Evolutionary conservation across 2,329 filamentous ascomycete genomes (phyloP), one percentile per base, ranked within the genome.

Genomic region (Calonectria honghensis): DNA sequence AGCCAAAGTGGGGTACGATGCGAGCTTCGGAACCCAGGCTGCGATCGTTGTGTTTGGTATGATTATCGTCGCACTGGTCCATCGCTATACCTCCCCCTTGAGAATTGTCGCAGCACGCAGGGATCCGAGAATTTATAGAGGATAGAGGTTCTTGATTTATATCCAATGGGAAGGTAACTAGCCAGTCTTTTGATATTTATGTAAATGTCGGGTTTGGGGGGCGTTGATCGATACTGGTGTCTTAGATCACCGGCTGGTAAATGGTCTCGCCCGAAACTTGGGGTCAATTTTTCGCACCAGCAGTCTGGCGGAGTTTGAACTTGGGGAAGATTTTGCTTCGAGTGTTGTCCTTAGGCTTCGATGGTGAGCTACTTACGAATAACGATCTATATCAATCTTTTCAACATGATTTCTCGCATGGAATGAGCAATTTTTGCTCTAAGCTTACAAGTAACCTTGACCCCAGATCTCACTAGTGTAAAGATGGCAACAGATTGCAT

Each of bases 21-120:
- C 65, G 4, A 51, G 50, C 18, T 54, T 57, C 13, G 65, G 51
- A 1, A 87, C 84, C 1, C 86, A 87, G 79, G 82, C 83, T 39
- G 84, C 35, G 1, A 72, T 79, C 69, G 75, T 75, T 9, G 77
- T 52, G 13, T 64, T 73, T 65, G 74, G 73, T 27, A 86, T 0
- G 84, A 87, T 37, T 31, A 27, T 78, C 1, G 68, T 79, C n/a
- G 68, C 20, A 10, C 57, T 79, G n/a, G 70, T 76, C 3, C 75
- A 79, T 72, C 70, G 66, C 3, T 79, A 67, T 70, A 67, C 72
- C 1, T 70, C 73, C 52, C 2, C 14, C 0, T 57, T 75, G 2
- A 69, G 68, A 5, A 41, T 76, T 9, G 77, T 76, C 35, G 65
- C 48, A 39, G 68, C 41, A 45, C 41, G 73, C 16, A 48, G n/a